Evolutionary conservation across 2,329 filamentous ascomycete species (phyloP).

Genomic region (Sarocladiaceae sp.): DNA sequence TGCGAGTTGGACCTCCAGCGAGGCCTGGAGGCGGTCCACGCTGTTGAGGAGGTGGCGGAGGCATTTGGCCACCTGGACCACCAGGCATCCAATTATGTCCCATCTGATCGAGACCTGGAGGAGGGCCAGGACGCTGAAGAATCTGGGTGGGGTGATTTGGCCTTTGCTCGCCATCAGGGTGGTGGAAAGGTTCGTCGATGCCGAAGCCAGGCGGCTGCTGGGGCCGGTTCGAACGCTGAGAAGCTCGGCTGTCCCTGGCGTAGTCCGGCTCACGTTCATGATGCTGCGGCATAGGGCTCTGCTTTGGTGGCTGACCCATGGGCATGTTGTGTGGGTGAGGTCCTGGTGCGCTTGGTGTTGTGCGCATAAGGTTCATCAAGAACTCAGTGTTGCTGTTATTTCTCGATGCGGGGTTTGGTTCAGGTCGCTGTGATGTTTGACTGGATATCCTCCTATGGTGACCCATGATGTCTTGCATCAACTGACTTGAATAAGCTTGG

Average conservation of each 20-base stretch:
- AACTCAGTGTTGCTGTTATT: constrained; percentile 74
- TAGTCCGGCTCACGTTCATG: constrained; percentile 44
- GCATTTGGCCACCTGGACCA: constrained; percentile 38
- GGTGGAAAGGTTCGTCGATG: constrained; percentile 50
- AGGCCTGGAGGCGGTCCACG: constrained; percentile 55
- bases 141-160: constrained; percentile 59
- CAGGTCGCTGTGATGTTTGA: constrained; percentile 43
- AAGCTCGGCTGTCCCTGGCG: constrained; percentile 26
- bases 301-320: constrained; percentile 41
- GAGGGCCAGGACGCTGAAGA: constrained; percentile 57
- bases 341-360: constrained; percentile 18
- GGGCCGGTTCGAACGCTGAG: constrained; percentile 37
- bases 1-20: constrained; percentile 36
- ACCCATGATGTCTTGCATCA: constrained; percentile 56
- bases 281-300: constrained; percentile 36
- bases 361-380: constrained; percentile 77
- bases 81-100: constrained; percentile 50
- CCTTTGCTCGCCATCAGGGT: constrained; percentile 43
- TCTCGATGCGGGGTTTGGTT: constrained; percentile 35
- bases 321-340: constrained; percentile 23
- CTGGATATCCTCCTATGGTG: constrained; percentile 54
- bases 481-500: constrained; percentile 55
- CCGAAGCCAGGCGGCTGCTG: constrained; percentile 45
- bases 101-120: constrained; percentile 58
- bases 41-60: constrained; percentile 30